Evolutionary conservation across 2,329 filamentous ascomycete genomes (phyloP), one percentile per base, ranked within the genome.

Genomic region (Hortaea werneckii): DNA sequence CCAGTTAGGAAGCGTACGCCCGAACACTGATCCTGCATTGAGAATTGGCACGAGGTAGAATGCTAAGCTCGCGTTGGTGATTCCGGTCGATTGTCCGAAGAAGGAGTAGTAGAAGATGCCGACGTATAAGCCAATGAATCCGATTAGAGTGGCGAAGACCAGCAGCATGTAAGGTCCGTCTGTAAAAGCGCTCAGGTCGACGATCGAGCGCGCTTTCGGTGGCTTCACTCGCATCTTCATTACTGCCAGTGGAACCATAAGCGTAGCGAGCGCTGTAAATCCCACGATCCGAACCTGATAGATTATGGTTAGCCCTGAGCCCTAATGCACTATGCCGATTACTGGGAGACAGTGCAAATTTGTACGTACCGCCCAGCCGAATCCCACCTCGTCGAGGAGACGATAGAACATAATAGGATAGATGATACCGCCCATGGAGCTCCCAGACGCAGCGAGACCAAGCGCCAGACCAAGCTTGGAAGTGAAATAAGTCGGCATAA

Each of bases 401-500:
- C 52, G 52, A 49, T 62, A 63, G 47, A 63, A 62, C 54, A 64
- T 60, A 49, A 63, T 63, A 3, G 61, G 61, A 44, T 64, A 64
- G 34, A 64, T 61, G 42, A 63, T 59, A 27, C 60, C 59, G 45
- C 54, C 62, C 40, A 72, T 60, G 20, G 63, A 67, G 45, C 64
- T 67, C 1, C 71, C 71, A 11, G 65, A 60, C 2, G 71, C 70
- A 5, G 69, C 69, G 13, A 74, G 46, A 5, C 71, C 71, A 30
- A 71, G 67, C 0, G 67, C 70, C 0, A 66, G 59, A 5, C 69
- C 71, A 27, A 74, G 62, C 13, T 59, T 64, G 1, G 63, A 68
- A 28, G 56, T 65, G 55, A 74, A 75, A 53, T 74, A 75, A 0
- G 70, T 72, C 5, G 63, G 64, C 11, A 74, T 52, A 43, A 74